phyloP scores from a whole-genome alignment of 441 rosid species.

The Populus hybrid region DNA sequence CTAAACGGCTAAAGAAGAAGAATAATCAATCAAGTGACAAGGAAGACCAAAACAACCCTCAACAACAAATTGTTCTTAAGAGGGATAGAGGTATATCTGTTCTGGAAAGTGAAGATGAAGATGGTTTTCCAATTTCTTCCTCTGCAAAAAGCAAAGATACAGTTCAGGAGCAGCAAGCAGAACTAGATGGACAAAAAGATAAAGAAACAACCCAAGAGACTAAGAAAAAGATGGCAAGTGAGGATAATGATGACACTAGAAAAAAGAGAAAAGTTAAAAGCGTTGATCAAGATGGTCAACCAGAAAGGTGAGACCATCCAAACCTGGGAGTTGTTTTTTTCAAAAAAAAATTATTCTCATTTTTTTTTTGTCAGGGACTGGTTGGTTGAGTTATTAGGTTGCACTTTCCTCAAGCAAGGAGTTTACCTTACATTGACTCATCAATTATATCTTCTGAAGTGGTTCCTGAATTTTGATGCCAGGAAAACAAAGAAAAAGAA shows the following conservation, averaged over 20 bases:
- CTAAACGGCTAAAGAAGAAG: constrained; percentile 39
- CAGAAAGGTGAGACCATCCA: constrained; percentile 46
- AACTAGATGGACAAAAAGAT: constrained; percentile 22
- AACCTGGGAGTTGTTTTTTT: background rate
- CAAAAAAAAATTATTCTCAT: too few relatives aligned
- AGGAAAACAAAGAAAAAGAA: constrained; percentile 65
- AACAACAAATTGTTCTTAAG: constrained; percentile 38
- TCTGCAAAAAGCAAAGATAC: constrained; percentile 26
- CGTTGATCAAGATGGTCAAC: constrained; percentile 47
- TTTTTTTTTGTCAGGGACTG: background rate
- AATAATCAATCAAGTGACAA: constrained; percentile 28
- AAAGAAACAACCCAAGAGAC: constrained; percentile 17
- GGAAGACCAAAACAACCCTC: constrained; percentile 26
- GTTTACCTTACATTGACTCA: background rate
- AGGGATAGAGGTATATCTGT: constrained; percentile 26
- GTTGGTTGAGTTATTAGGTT: background rate
- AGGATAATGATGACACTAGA: constrained; percentile 28
- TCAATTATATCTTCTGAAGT: constrained; percentile 13
- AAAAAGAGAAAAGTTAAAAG: constrained; percentile 63
- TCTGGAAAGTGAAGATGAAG: constrained; percentile 91
- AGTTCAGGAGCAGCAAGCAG: constrained; percentile 25
- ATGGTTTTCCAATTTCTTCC: constrained; percentile 66
- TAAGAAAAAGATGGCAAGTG: constrained; percentile 32
- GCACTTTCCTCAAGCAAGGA: background rate
- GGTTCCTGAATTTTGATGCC: constrained; percentile 19